Percentiles rank a stretch among this genome's conserved stretches.
Conservation (phyloP, 208 protist species). For the Trypanosoma theileri region DNA sequence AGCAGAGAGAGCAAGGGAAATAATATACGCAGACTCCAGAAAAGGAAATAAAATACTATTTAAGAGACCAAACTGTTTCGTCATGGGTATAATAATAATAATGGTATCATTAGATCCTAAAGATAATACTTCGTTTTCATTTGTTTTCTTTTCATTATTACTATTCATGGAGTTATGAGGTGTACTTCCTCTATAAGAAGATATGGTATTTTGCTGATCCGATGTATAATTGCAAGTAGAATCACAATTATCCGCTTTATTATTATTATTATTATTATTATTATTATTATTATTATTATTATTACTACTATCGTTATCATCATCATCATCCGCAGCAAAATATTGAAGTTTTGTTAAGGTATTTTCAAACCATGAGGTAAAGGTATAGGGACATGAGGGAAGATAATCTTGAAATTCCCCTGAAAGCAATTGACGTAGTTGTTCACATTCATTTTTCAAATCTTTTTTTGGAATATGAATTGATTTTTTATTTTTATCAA, state of each 20-base stretch:
- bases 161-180: not conserved
- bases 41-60: conserved; percentile 18
- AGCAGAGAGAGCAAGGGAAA: conserved; percentile 16
- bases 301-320: not conserved
- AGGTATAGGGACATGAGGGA: conserved; percentile 47
- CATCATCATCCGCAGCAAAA: conserved; percentile 6
- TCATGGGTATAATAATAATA: conserved; percentile 1
- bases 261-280: not conserved
- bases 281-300: not conserved
- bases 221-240: too few relatives aligned
- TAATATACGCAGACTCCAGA: conserved; percentile 20
- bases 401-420: conserved; percentile 75
- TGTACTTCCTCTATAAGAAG: too few relatives aligned
- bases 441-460: conserved; percentile 44
- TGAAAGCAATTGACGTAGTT: conserved; percentile 58
- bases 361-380: conserved; percentile 67
- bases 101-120: not conserved
- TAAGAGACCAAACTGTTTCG: conserved; percentile 4
- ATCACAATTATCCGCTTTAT: not conserved
- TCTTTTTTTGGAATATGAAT: conserved; percentile 33
- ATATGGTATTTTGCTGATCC: too few relatives aligned
- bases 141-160: not conserved
- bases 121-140: not conserved
- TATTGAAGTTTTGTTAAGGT: conserved; percentile 43
- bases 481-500: conserved; percentile 7